These are phyloP conservation scores for Trametes maxima DNA, from an alignment of 768 basidiomycete species.

Conservation along the genomic window DNA sequence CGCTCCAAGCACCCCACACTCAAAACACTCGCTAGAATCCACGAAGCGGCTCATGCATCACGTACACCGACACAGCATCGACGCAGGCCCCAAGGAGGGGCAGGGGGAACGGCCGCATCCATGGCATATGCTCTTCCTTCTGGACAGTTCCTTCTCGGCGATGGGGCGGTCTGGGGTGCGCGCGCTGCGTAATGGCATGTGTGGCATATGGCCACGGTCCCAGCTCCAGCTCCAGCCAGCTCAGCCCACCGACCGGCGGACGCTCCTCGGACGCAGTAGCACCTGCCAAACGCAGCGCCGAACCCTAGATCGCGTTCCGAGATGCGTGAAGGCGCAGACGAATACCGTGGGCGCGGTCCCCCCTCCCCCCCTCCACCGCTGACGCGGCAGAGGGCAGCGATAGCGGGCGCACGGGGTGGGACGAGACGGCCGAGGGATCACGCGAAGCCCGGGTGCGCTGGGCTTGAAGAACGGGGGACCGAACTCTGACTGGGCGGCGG, in stretches of 20 bases:
- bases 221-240: background rate
- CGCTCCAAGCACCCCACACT: background rate
- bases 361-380: background rate
- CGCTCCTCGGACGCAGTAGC: background rate
- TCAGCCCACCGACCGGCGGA: background rate
- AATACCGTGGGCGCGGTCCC: background rate
- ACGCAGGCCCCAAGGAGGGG: background rate
- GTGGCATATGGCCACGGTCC: too few species aligned
- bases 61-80: background rate
- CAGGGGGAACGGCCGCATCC: too few species aligned
- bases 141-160: too few species aligned
- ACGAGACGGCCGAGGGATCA: constrained; percentile 3
- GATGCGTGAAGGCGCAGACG: background rate
- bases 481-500: constrained; percentile 13
- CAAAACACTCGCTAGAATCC: background rate
- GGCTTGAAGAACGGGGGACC: constrained; percentile 5
- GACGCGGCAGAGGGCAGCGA: background rate
- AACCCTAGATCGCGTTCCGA: background rate
- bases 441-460: background rate
- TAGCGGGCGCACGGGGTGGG: constrained; percentile 9
- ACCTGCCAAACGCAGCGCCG: too few species aligned
- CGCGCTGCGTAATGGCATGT: too few species aligned
- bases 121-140: background rate
- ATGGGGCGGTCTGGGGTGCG: too few species aligned
- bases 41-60: background rate